Percentiles rank a stretch among this genome's conserved stretches.
Evolutionary conservation across 306 rosid species (phyloP).

Genomic region (Malus asiatica): DNA sequence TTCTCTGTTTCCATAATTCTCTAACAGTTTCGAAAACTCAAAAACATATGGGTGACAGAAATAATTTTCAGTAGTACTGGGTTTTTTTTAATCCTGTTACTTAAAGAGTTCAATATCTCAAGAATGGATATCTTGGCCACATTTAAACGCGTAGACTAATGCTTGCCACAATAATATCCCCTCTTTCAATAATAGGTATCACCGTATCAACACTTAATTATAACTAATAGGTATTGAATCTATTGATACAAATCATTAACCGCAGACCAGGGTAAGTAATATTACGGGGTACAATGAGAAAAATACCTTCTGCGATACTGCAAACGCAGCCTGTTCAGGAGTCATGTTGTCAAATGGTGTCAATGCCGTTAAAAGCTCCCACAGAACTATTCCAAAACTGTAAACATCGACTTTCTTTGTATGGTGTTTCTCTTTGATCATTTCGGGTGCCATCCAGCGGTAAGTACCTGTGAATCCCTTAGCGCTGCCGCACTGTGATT

Average conservation of each 20-base stretch:
- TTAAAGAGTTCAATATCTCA: background rate
- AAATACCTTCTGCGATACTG: constrained; percentile 88
- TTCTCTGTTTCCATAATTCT: background rate
- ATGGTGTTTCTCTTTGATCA: constrained; percentile 84
- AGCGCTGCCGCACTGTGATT: constrained; percentile 66
- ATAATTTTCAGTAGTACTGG: background rate
- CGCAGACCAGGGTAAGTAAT: background rate
- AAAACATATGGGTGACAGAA: background rate
- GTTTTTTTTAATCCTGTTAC: background rate
- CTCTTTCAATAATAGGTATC: background rate
- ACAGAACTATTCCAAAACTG: constrained; percentile 90
- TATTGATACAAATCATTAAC: background rate
- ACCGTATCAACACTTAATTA: background rate
- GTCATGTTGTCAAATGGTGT: constrained; percentile 92
- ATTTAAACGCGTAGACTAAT: background rate
- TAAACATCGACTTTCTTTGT: constrained; percentile 93
- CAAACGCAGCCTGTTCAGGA: constrained; percentile 97
- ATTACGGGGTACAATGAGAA: background rate
- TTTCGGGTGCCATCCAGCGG: constrained; percentile 99
- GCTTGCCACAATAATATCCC: background rate
- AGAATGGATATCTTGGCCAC: background rate
- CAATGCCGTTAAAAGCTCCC: constrained; percentile 89
- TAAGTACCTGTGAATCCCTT: constrained; percentile 91
- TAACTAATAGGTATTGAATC: background rate
- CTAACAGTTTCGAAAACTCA: background rate